These are phyloP conservation scores for Massariosphaeria phaeospora DNA, from an alignment of 495 filamentous ascomycete species.

Conservation along the genomic window DNA sequence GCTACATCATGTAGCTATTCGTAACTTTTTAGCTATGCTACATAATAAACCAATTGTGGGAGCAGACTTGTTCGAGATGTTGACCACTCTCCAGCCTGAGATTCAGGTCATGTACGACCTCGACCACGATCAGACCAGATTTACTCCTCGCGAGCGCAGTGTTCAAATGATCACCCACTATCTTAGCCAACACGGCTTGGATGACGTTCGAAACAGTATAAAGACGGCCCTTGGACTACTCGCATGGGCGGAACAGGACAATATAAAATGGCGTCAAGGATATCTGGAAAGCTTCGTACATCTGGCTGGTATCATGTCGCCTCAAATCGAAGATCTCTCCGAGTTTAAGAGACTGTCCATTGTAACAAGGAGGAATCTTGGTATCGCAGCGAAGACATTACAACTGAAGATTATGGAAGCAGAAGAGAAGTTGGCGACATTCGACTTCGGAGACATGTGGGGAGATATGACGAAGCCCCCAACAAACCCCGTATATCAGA, in stretches of 20 bases:
- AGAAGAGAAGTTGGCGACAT: conserved; percentile 53
- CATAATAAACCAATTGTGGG: conserved; percentile 35
- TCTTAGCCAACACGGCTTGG: conserved; percentile 38
- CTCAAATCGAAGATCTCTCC: conserved; percentile 48
- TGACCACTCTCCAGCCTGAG: conserved; percentile 31
- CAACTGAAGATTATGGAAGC: conserved; percentile 58
- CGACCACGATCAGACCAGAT: conserved; percentile 21
- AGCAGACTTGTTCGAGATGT: conserved; percentile 32
- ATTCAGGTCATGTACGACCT: conserved; percentile 36
- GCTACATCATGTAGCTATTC: conserved; percentile 34
- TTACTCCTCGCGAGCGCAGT: conserved; percentile 22
- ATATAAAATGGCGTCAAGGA: conserved; percentile 59
- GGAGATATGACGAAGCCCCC: conserved; percentile 33
- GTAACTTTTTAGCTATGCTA: conserved; percentile 37
- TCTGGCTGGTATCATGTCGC: conserved; percentile 58
- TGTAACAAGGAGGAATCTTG: conserved; percentile 60
- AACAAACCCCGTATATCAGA: conserved; percentile 41
- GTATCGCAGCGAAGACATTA: conserved; percentile 57
- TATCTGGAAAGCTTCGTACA: conserved; percentile 67
- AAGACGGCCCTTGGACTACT: conserved; percentile 57
- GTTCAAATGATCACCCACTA: conserved; percentile 33
- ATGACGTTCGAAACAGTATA: conserved; percentile 62
- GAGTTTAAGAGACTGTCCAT: conserved; percentile 58
- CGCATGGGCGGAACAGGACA: conserved; percentile 57
- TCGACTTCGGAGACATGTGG: conserved; percentile 64